A percentile compares a stretch with the other conserved stretches of the same genome.
Conservation (phyloP, 1,284 basidiomycete genomes). For the Sphaerobolus stellatus region DNA sequence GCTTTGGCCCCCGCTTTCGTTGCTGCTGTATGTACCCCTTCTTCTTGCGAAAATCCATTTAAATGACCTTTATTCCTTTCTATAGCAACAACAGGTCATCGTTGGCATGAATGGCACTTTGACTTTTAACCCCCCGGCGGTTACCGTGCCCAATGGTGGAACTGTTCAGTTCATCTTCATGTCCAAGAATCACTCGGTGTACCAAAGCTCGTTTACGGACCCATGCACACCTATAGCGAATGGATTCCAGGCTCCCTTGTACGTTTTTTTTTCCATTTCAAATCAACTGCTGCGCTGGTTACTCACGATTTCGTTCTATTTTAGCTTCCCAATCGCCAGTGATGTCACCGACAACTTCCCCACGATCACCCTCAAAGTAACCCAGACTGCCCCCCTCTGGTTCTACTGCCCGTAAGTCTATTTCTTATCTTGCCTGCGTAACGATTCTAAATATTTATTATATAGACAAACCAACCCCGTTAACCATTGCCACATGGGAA, state of each 20-base stretch:
- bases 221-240: constrained; percentile 40
- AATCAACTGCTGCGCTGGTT: constrained; percentile 9
- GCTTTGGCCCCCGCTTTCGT: not conserved
- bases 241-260: constrained; percentile 50
- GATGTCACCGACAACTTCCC: constrained; percentile 22
- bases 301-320: constrained; percentile 26
- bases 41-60: not conserved
- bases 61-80: not conserved
- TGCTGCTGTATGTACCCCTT: not conserved
- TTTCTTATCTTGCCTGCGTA: constrained; percentile 36
- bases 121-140: constrained; percentile 41
- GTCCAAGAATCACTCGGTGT: constrained; percentile 39
- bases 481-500: constrained; percentile 9
- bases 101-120: constrained; percentile 36
- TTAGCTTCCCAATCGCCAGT: constrained; percentile 37
- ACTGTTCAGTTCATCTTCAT: constrained; percentile 33
- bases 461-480: constrained; percentile 6
- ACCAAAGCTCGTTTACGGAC: constrained; percentile 56
- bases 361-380: constrained; percentile 2
- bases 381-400: constrained; percentile 2
- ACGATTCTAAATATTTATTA: not conserved
- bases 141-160: constrained; percentile 45
- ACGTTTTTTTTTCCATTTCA: constrained; percentile 26
- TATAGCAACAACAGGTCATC: constrained; percentile 36
- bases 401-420: constrained; percentile 31